These are phyloP conservation scores for Penicillium samsonianum DNA, from an alignment of 495 filamentous ascomycete genomes.

Conservation along the genomic window DNA sequence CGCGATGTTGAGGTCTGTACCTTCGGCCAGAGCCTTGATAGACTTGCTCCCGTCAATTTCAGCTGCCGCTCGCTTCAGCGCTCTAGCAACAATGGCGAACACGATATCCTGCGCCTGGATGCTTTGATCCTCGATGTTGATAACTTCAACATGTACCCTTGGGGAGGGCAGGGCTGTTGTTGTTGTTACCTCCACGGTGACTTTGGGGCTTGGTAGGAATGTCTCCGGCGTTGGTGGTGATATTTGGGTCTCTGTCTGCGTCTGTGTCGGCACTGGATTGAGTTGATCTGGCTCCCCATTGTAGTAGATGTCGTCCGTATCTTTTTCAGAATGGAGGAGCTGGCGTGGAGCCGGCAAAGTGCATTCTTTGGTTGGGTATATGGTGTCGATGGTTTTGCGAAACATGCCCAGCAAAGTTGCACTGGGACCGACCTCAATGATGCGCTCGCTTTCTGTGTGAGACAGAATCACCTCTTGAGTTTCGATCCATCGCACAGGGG, in stretches of 20 bases:
- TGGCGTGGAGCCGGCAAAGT: not conserved
- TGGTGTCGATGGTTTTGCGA: conserved; percentile 3
- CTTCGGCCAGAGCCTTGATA: conserved; percentile 1
- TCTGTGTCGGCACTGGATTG: not conserved
- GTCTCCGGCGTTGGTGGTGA: not conserved
- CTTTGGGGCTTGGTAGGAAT: not conserved
- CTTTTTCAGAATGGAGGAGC: conserved; percentile 1
- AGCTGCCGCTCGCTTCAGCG: not conserved
- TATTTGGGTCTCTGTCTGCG: not conserved
- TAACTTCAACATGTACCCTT: not conserved
- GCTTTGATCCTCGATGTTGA: conserved; percentile 1
- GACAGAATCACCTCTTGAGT: not conserved
- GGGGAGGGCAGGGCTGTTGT: not conserved
- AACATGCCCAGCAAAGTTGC: not conserved
- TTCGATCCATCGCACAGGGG: conserved; percentile 6
- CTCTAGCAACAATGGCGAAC: not conserved
- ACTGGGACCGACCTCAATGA: conserved; percentile 3
- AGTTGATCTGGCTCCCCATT: not conserved
- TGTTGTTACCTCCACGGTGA: conserved; percentile 3
- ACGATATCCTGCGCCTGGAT: not conserved
- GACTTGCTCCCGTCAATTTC: conserved; percentile 3
- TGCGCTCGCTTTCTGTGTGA: not conserved
- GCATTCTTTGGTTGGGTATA: not conserved
- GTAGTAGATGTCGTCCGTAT: not conserved
- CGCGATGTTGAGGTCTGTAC: not conserved